phyloP scores from a whole-genome alignment of 2,329 filamentous ascomycete genomes.

The Aureobasidium subglaciale region DNA sequence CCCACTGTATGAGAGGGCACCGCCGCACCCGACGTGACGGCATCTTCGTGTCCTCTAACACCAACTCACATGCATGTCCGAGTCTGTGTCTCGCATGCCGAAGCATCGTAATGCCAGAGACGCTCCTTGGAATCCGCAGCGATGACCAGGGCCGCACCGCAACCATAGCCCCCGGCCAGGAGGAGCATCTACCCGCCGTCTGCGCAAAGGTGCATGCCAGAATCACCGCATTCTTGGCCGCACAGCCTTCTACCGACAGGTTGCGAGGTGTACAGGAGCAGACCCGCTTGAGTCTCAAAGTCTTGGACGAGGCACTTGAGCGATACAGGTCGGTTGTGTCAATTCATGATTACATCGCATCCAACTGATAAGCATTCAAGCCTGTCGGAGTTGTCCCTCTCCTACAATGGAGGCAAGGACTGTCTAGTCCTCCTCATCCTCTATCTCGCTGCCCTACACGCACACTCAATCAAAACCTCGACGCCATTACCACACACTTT shows the following conservation, averaged over 20 bases:
- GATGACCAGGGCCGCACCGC: constrained; percentile 18
- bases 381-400: constrained; percentile 72
- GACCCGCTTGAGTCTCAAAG: constrained; percentile 61
- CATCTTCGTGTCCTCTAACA: background rate
- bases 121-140: constrained; percentile 18
- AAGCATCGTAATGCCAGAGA: constrained; percentile 30
- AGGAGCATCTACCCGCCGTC: constrained; percentile 41
- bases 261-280: constrained; percentile 65
- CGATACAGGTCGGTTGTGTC: constrained; percentile 59
- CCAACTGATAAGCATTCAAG: constrained; percentile 37
- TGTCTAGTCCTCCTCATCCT: constrained; percentile 87
- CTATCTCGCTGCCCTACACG: constrained; percentile 61
- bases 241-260: constrained; percentile 49
- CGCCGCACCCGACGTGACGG: background rate
- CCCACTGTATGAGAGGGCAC: background rate
- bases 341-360: background rate
- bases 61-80: background rate
- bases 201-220: constrained; percentile 49
- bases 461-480: constrained; percentile 20
- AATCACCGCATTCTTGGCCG: constrained; percentile 59
- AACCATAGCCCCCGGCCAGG: constrained; percentile 37
- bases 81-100: constrained; percentile 4
- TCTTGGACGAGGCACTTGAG: constrained; percentile 68
- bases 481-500: constrained; percentile 38
- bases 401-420: constrained; percentile 97